A percentile compares a stretch with the other conserved stretches of the same genome.
Evolutionary conservation across 1,284 basidiomycete species (phyloP).

Genomic region (Cryptococcus depauperatus): DNA sequence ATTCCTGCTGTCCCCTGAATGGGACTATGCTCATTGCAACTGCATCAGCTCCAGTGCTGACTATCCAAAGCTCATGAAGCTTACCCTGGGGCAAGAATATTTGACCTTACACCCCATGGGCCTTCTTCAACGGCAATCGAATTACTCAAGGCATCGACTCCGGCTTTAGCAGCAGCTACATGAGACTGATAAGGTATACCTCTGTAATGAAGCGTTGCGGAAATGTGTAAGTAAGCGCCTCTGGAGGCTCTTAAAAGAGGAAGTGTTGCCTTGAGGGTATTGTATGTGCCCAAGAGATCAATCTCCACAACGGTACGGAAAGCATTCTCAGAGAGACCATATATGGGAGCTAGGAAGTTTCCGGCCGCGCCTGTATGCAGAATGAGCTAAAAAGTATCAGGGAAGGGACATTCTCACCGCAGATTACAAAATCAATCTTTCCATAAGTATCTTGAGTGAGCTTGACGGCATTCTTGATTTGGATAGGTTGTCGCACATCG

Average conservation of each 20-base stretch:
- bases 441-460: slow-evolving; percentile 71
- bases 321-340: slow-evolving; percentile 70
- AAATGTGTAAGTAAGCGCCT: slow-evolving; percentile 85
- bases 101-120: slow-evolving; percentile 84
- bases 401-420: slow-evolving; percentile 55
- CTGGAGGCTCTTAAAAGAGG: slow-evolving; percentile 59
- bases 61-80: no score
- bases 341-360: slow-evolving; percentile 79
- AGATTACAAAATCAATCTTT: slow-evolving; percentile 88
- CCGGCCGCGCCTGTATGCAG: slow-evolving; percentile 64
- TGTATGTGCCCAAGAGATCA: slow-evolving; percentile 85
- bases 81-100: slow-evolving; percentile 74
- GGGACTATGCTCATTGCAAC: slow-evolving; percentile 44
- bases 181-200: slow-evolving; percentile 91
- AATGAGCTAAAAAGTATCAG: neutral
- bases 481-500: slow-evolving; percentile 72
- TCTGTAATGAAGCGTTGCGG: slow-evolving; percentile 79
- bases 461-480: slow-evolving; percentile 66
- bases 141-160: slow-evolving; percentile 74
- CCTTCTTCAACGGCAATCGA: slow-evolving; percentile 90
- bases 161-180: slow-evolving; percentile 91
- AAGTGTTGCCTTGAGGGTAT: slow-evolving; percentile 87
- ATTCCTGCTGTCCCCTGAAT: slow-evolving; percentile 80
- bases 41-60: neutral
- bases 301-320: slow-evolving; percentile 93